Base-by-base conservation (phyloP, 2,329 filamentous ascomycete genomes). In the Curvularia sp. region DNA sequence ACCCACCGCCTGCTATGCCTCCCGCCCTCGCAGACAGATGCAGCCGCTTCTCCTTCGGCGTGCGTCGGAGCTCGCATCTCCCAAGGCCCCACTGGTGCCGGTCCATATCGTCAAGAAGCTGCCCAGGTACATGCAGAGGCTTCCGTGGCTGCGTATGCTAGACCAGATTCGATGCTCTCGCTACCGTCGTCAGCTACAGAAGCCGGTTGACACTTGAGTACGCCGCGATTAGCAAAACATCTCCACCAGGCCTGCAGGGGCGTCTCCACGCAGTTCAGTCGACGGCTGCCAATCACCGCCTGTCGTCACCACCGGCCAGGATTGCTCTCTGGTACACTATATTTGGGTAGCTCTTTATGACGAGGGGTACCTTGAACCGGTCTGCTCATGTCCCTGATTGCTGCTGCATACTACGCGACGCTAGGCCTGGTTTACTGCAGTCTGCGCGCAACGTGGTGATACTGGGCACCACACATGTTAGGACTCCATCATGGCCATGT, bases 191-290 rank as follows among this genome's bases (percentile, higher is more conserved):
- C 57, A 42, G 53, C 60, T 66, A 66, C 62, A 67, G 38, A 63
- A 66, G 67, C 65, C 66, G 71, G 70, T 66, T 71, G 63, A 59
- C 46, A 59, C 52, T 55, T 70, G 69, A 60, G 47, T 49, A 55
- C 63, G 64, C 63, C 62, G 64, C 65, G 66, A 73, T 74, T 70
- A 75, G 71, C 71, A 74, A 74, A 74, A 74, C 71, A 74, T 71
- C 68, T 72, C 73, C 72, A 74, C 73, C 60, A 47, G 32, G 61
- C 53, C 63, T 68, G 69, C 73, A 74, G 70, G 70, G 71, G 59
- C 62, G 47, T 65, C 64, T 66, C 70, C 67, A 69, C 39, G 62
- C 63, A 58, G 57, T 67, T 59, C 62, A 68, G 65, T 51, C 46
- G 47, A 51, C 60, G 51, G 55, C 56, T 67, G 63, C 73, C 65